These are phyloP conservation scores for Plectosphaerella sp. DNA, from an alignment of 2,329 filamentous ascomycete genomes.

Conservation along the genomic window DNA sequence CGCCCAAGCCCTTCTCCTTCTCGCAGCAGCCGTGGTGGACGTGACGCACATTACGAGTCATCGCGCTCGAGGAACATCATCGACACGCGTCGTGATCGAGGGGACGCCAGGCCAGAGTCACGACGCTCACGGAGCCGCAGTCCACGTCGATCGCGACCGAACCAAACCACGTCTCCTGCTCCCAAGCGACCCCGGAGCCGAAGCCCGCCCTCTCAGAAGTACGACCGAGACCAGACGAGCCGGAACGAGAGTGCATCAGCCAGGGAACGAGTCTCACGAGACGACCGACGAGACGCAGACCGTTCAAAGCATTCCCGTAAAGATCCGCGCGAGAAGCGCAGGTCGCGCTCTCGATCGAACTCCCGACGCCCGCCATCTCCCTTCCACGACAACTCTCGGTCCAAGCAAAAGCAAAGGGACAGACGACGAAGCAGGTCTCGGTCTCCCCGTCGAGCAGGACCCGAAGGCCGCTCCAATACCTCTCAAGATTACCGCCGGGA, in stretches of 20 bases:
- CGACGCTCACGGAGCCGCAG: slow-evolving; percentile 3
- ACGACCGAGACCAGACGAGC: slow-evolving; percentile 7
- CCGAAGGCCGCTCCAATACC: slow-evolving; percentile 3
- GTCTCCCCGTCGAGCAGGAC: slow-evolving; percentile 7
- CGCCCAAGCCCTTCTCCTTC: slow-evolving; percentile 17
- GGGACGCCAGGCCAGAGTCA: slow-evolving; percentile 6
- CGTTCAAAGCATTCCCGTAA: not conserved
- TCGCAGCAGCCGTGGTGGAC: slow-evolving; percentile 8
- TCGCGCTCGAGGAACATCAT: slow-evolving; percentile 8
- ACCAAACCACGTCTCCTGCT: slow-evolving; percentile 4
- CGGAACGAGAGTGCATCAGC: slow-evolving; percentile 6
- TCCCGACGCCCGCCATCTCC: slow-evolving; percentile 7
- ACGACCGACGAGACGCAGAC: slow-evolving; percentile 5
- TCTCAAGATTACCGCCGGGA: slow-evolving; percentile 6
- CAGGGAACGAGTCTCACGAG: slow-evolving; percentile 2
- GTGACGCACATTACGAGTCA: slow-evolving; percentile 4
- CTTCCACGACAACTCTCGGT: slow-evolving; percentile 4
- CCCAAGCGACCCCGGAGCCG: slow-evolving; percentile 10
- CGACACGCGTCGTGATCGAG: slow-evolving; percentile 9
- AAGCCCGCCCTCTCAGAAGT: not conserved
- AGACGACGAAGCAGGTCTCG: slow-evolving; percentile 11
- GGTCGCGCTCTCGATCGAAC: not conserved
- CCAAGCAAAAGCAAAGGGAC: slow-evolving; percentile 5
- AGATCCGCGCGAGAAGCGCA: not conserved
- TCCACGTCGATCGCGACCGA: not conserved